These are phyloP conservation scores for Hyaloscypha hepaticicola DNA, from an alignment of 495 filamentous ascomycete species.

Conservation along the genomic window DNA sequence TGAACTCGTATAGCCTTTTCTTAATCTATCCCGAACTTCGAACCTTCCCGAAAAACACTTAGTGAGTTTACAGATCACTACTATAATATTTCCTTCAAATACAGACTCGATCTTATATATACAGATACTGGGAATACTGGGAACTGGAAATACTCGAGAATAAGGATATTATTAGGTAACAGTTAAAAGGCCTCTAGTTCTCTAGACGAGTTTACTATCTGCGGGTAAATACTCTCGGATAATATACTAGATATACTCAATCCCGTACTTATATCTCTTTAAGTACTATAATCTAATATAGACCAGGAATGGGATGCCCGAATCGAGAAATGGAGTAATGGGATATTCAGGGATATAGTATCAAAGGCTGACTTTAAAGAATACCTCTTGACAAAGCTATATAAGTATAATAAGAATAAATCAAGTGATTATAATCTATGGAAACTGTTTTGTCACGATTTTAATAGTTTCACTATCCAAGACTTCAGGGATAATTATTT, in stretches of 20 bases:
- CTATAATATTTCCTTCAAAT: no score
- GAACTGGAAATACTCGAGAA: no score
- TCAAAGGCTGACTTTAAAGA: neutral
- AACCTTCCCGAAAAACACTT: no score
- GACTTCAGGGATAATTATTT: neutral
- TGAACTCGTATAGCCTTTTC: no score
- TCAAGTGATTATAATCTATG: neutral
- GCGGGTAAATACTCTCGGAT: neutral
- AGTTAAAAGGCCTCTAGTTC: no score
- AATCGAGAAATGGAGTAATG: neutral
- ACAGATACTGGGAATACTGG: no score
- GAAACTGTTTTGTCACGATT: neutral
- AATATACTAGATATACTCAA: neutral
- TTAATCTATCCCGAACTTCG: no score
- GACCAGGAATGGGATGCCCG: neutral
- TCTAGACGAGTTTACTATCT: no score
- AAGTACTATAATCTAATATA: neutral
- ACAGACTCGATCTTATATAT: no score
- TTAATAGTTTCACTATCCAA: neutral
- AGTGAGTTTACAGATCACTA: no score
- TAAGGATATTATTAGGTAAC: no score
- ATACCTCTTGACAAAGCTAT: neutral
- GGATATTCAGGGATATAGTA: neutral
- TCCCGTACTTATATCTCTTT: neutral
- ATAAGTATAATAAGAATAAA: neutral